A percentile compares a stretch with the other conserved stretches of the same genome.
phyloP scores from a whole-genome alignment of 768 basidiomycete genomes.

The Leccinellum rugosiceps region DNA sequence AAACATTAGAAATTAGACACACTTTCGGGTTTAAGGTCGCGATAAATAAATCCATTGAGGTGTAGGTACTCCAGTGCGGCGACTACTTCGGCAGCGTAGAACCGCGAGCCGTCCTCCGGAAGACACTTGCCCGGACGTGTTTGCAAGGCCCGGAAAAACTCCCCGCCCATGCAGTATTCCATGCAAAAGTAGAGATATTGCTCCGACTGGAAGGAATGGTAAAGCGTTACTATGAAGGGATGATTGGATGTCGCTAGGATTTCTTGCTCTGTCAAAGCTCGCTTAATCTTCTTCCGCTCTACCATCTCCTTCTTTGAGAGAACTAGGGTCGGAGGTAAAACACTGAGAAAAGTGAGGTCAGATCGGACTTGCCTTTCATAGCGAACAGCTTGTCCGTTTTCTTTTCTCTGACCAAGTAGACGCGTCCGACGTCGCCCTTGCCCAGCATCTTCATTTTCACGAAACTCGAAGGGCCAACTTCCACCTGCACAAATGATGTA shows the following conservation, averaged over 20 bases:
- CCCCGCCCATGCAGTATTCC: slow-evolving; percentile 99
- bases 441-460: slow-evolving; percentile 97
- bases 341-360: slow-evolving; percentile 1
- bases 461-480: slow-evolving; percentile 93
- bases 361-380: slow-evolving; percentile 84
- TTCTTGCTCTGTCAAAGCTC: slow-evolving; percentile 97
- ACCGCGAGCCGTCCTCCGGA: slow-evolving; percentile 90
- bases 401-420: slow-evolving; percentile 98
- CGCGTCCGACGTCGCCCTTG: slow-evolving; percentile 97
- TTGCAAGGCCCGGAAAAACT: slow-evolving; percentile 98
- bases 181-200: slow-evolving; percentile 98
- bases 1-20: slow-evolving; percentile 35
- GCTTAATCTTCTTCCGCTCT: slow-evolving; percentile 98
- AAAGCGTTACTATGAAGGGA: slow-evolving; percentile 98
- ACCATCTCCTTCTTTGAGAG: slow-evolving; percentile 99
- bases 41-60: slow-evolving; percentile 98
- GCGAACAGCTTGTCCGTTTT: slow-evolving; percentile 94
- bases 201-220: slow-evolving; percentile 99
- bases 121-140: slow-evolving; percentile 96
- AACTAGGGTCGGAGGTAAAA: slow-evolving; percentile 51
- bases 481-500: slow-evolving; percentile 53
- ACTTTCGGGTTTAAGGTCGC: slow-evolving; percentile 99
- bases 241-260: slow-evolving; percentile 98
- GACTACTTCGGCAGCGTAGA: slow-evolving; percentile 98
- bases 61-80: slow-evolving; percentile 98